Percentiles rank a stretch among this genome's conserved stretches.
Evolutionary conservation across 805 yeast species (phyloP).

Genomic region (Candida insectorum): DNA sequence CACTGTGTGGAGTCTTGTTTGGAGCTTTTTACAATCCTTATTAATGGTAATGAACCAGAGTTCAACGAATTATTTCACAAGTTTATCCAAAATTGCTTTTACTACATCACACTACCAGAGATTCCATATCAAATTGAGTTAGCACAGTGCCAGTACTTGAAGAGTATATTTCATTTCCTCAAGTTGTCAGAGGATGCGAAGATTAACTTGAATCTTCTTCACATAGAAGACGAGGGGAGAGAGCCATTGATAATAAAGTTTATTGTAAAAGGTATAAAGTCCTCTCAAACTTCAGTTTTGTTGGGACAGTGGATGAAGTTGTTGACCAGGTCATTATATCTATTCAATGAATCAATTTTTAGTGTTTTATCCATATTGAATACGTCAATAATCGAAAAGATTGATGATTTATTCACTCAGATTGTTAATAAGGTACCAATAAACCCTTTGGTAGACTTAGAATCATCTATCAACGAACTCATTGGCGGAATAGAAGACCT

Average conservation of each 20-base stretch:
- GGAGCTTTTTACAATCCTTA: conserved; percentile 37
- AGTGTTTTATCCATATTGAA: conserved; percentile 54
- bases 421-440: conserved; percentile 16
- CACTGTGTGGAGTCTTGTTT: conserved; percentile 38
- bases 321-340: conserved; percentile 47
- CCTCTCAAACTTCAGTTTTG: conserved; percentile 40
- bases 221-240: conserved; percentile 26
- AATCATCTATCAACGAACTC: conserved; percentile 38
- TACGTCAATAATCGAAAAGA: conserved; percentile 45
- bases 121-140: conserved; percentile 22
- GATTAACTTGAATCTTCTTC: conserved; percentile 25
- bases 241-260: conserved; percentile 39
- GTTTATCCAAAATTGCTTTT: conserved; percentile 34
- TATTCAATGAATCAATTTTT: conserved; percentile 51
- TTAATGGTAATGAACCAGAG: conserved; percentile 57
- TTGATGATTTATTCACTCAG: conserved; percentile 27
- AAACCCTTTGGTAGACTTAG: conserved; percentile 29
- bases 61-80: conserved; percentile 44
- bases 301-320: conserved; percentile 49
- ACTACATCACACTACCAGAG: conserved; percentile 11
- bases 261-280: conserved; percentile 47
- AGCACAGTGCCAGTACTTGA: conserved; percentile 23
- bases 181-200: conserved; percentile 26
- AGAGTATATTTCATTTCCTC: conserved; percentile 26
- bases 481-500: conserved; percentile 66